phyloP scores from a whole-genome alignment of 306 rosid species.

The Alnus glutinosa region DNA sequence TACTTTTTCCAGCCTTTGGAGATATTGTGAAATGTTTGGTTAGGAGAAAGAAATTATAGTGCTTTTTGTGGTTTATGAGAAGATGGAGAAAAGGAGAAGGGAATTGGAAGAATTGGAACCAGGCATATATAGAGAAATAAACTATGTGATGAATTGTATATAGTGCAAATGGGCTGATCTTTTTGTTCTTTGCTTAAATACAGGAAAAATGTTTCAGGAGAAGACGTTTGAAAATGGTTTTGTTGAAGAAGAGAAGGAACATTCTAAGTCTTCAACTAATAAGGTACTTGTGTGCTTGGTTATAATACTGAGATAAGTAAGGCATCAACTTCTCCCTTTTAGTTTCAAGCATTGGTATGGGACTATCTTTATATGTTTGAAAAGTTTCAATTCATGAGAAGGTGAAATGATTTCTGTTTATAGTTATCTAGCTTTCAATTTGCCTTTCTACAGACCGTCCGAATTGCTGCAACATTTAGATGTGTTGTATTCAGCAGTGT shows the following conservation, averaged over 20 bases:
- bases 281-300: conserved; percentile 40
- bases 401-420: neutral
- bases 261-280: conserved; percentile 23
- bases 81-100: neutral
- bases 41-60: neutral
- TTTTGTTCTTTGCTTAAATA: conserved; percentile 1
- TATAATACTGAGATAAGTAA: neutral
- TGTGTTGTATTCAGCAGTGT: neutral
- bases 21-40: neutral
- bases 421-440: neutral
- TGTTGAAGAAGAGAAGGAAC: conserved; percentile 30
- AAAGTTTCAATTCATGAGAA: neutral
- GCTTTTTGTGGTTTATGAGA: neutral
- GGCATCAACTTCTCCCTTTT: neutral
- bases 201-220: conserved; percentile 44
- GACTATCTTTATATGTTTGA: neutral
- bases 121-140: neutral
- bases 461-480: neutral
- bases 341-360: neutral
- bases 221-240: conserved; percentile 24
- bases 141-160: neutral
- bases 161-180: neutral
- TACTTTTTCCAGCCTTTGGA: neutral
- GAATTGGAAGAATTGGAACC: neutral
- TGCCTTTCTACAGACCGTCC: neutral